phyloP scores from a whole-genome alignment of 345 rosid genomes.

The Pistacia integerrima region DNA sequence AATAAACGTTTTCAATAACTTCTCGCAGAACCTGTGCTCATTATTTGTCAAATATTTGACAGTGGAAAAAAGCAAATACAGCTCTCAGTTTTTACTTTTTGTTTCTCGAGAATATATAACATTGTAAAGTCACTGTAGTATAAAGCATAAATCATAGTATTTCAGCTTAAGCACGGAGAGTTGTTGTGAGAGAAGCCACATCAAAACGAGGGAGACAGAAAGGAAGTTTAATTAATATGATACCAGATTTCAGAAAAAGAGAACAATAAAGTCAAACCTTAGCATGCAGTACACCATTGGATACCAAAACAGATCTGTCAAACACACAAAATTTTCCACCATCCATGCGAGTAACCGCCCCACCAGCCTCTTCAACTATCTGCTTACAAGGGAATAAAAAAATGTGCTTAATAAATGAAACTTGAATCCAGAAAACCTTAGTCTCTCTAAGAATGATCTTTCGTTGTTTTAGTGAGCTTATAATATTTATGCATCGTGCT shows the following conservation, averaged over 20 bases:
- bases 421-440: background rate
- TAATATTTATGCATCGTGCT: background rate
- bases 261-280: conserved; percentile 51
- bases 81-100: background rate
- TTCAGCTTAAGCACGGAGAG: background rate
- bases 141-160: background rate
- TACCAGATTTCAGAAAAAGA: background rate
- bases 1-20: background rate
- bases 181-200: background rate
- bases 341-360: conserved; percentile 84
- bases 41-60: background rate
- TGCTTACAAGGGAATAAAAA: conserved; percentile 27
- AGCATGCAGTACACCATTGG: conserved; percentile 77
- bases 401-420: conserved; percentile 5
- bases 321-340: conserved; percentile 84
- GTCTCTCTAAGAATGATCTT: background rate
- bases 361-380: conserved; percentile 99
- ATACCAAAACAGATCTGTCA: conserved; percentile 91
- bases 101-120: background rate
- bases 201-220: background rate
- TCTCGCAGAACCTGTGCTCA: background rate
- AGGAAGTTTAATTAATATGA: background rate
- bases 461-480: background rate
- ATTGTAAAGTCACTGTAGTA: too few relatives aligned
- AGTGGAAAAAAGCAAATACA: background rate